Conservation (phyloP, 305 asterid genomes). For the Fraxinus albicans region DNA sequence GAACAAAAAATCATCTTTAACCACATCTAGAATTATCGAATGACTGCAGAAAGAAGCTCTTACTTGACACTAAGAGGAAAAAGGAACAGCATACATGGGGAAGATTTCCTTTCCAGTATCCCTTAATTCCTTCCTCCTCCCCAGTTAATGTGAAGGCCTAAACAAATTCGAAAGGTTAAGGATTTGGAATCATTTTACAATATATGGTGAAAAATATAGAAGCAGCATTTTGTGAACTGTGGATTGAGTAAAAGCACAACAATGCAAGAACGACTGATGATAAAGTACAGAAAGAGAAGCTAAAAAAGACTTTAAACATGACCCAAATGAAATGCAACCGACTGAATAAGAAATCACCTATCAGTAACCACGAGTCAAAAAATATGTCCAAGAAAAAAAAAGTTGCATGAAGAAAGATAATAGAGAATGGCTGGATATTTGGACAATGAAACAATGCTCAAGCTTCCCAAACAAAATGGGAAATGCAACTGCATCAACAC, state of each 20-base stretch:
- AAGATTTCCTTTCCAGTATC: conserved; percentile 96
- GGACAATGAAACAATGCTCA: not conserved
- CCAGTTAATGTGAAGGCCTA: conserved; percentile 76
- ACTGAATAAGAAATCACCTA: not conserved
- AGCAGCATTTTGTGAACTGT: not conserved
- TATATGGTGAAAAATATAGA: conserved; percentile 3
- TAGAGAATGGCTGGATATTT: not conserved
- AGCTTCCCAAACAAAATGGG: not conserved
- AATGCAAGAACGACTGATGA: not conserved
- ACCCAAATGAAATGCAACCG: not conserved
- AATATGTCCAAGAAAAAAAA: not conserved
- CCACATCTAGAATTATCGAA: not conserved
- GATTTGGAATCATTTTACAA: not conserved
- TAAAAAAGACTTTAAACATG: not conserved
- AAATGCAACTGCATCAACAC: not conserved
- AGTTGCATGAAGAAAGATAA: not conserved
- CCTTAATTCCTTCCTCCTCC: conserved; percentile 81
- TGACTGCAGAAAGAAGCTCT: conserved; percentile 11
- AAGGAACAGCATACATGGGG: conserved; percentile 57
- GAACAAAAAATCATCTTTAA: not conserved
- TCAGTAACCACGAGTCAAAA: not conserved
- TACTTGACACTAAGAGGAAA: not conserved
- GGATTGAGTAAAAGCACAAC: not conserved
- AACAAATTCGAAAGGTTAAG: conserved; percentile 27
- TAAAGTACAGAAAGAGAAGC: not conserved